Percentiles rank a stretch among this genome's conserved stretches.
Evolutionary conservation across 2,329 filamentous ascomycete genomes (phyloP).

Genomic region (Fonsecaea erecta): DNA sequence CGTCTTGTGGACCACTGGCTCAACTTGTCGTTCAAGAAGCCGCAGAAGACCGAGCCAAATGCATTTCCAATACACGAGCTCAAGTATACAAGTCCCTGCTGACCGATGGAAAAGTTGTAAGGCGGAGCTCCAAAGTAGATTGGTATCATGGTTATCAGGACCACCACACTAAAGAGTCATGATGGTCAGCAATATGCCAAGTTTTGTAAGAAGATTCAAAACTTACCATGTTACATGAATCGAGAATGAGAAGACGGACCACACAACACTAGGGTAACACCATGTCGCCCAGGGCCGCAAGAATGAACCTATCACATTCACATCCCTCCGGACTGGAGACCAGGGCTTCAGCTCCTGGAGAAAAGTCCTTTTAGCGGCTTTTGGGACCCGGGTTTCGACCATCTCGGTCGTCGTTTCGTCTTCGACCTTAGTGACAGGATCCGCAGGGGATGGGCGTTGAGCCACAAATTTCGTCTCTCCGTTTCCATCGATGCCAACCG

Average conservation of each 20-base stretch:
- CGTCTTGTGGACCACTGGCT: constrained; percentile 51
- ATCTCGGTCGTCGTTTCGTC: background rate
- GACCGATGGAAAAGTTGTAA: constrained; percentile 43
- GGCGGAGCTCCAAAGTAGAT: constrained; percentile 16
- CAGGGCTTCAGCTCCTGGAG: background rate
- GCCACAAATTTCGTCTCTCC: background rate
- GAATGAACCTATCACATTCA: background rate
- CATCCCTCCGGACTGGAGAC: constrained; percentile 1
- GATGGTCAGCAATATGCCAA: background rate
- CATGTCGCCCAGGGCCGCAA: constrained; percentile 10
- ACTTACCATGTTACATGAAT: constrained; percentile 14
- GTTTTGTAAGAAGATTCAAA: background rate
- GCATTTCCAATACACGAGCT: constrained; percentile 55
- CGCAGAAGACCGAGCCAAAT: constrained; percentile 57
- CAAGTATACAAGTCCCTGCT: constrained; percentile 58
- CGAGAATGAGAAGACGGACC: constrained; percentile 14
- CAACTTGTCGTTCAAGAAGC: constrained; percentile 45
- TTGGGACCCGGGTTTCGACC: background rate
- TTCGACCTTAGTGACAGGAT: background rate
- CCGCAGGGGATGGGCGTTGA: background rate
- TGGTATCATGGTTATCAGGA: constrained; percentile 2
- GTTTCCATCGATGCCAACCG: background rate
- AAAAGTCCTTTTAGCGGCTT: background rate
- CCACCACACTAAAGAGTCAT: background rate
- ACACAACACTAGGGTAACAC: constrained; percentile 12